Conservation (phyloP, 2,329 filamentous ascomycete species). For the Alternaria incomplexa region DNA sequence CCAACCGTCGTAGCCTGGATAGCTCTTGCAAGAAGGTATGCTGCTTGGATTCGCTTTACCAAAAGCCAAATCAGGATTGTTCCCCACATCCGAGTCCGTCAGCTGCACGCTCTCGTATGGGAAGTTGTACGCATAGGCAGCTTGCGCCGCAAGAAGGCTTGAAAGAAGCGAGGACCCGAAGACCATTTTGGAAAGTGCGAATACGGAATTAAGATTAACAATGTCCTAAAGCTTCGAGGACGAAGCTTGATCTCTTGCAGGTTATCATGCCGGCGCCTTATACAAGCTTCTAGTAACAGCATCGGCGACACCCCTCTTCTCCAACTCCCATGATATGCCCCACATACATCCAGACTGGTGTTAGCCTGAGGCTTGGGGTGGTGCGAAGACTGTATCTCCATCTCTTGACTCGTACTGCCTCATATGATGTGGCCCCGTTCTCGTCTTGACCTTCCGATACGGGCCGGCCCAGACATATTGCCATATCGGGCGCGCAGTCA, state of each 20-base stretch:
- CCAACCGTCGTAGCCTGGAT: conserved; percentile 34
- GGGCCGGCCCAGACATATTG: neutral
- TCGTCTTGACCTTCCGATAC: neutral
- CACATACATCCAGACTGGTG: neutral
- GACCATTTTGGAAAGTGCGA: neutral
- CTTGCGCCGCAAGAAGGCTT: neutral
- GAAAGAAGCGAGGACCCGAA: neutral
- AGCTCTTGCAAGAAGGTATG: conserved; percentile 28
- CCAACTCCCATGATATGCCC: neutral
- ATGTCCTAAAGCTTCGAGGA: no score
- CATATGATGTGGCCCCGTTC: neutral
- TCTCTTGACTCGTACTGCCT: neutral
- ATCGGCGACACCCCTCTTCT: neutral
- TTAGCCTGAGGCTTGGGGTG: neutral
- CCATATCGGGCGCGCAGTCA: neutral
- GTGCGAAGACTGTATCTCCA: neutral
- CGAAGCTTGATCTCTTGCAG: neutral
- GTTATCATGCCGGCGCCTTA: neutral
- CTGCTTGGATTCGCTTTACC: conserved; percentile 12
- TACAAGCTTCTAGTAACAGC: neutral
- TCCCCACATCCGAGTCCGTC: conserved; percentile 22
- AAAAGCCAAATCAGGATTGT: conserved; percentile 32
- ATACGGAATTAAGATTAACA: neutral
- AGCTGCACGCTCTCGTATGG: conserved; percentile 31
- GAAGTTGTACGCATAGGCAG: conserved; percentile 29